phyloP scores from a whole-genome alignment of 2,329 filamentous ascomycete species.

The Pseudogymnoascus sp. region DNA sequence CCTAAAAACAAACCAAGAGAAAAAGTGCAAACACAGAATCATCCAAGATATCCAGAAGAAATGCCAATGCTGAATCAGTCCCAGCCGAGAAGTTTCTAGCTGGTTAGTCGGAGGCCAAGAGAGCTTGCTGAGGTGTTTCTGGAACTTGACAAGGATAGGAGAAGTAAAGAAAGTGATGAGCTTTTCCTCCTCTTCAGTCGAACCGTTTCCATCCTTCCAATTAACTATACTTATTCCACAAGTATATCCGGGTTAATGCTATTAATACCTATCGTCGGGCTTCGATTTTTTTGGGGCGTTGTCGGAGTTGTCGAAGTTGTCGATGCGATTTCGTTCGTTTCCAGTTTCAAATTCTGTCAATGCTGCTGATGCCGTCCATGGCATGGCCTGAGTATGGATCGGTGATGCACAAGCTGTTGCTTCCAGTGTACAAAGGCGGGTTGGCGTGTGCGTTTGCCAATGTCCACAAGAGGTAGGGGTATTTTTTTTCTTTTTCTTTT shows the following conservation, averaged over 20 bases:
- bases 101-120: not conserved
- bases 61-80: not conserved
- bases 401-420: not conserved
- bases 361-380: not conserved
- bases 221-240: not conserved
- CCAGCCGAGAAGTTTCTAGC: not conserved
- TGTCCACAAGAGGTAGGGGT: not conserved
- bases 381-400: not conserved
- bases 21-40: not conserved
- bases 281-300: not conserved
- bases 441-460: not conserved
- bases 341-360: not conserved
- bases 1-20: not conserved
- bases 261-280: not conserved
- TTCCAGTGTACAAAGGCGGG: not conserved
- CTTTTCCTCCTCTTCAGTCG: not conserved
- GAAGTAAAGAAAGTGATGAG: not conserved
- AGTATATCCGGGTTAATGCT: not conserved
- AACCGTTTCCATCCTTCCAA: not conserved
- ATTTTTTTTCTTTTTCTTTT: not conserved
- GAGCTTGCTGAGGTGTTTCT: not conserved
- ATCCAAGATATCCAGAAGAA: not conserved
- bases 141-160: not conserved
- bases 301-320: not conserved
- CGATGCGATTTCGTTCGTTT: not conserved